Evolutionary conservation across 176 grass and related monocot genomes (phyloP).

Genomic region (Canna indica): DNA sequence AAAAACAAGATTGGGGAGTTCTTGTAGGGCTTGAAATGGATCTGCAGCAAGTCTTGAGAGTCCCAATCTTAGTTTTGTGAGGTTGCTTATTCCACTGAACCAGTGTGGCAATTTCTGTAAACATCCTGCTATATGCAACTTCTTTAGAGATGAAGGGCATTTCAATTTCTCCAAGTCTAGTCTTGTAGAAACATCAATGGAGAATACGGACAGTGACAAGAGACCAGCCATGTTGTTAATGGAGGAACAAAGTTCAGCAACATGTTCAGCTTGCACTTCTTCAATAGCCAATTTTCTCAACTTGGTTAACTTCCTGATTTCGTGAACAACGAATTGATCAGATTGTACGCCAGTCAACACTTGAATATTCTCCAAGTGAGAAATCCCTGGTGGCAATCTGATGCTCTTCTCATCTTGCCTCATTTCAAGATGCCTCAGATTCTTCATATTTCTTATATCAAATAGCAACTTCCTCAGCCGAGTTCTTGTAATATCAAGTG

Average conservation of each 20-base stretch:
- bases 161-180: conserved; percentile 23
- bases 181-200: conserved; percentile 21
- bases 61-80: conserved; percentile 39
- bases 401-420: conserved; percentile 32
- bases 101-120: conserved; percentile 31
- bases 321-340: conserved; percentile 8
- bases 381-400: conserved; percentile 18
- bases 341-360: conserved; percentile 37
- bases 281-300: conserved; percentile 35
- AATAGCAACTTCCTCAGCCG: conserved; percentile 18
- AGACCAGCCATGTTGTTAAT: conserved; percentile 34
- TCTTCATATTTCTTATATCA: conserved; percentile 27
- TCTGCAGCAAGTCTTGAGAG: conserved; percentile 29
- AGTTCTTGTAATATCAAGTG: conserved; percentile 37
- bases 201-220: conserved; percentile 28
- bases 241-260: conserved; percentile 22
- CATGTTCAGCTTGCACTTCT: conserved; percentile 22
- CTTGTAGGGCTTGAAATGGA: conserved; percentile 26
- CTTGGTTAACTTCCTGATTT: conserved; percentile 24
- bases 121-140: conserved; percentile 34
- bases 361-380: conserved; percentile 23
- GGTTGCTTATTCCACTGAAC: conserved; percentile 28
- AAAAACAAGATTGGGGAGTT: conserved; percentile 33
- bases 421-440: conserved; percentile 43
- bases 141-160: conserved; percentile 28